A percentile compares a stretch with the other conserved stretches of the same genome.
phyloP scores from a whole-genome alignment of 169 alveolate genomes.

The Condylostoma magnum region DNA sequence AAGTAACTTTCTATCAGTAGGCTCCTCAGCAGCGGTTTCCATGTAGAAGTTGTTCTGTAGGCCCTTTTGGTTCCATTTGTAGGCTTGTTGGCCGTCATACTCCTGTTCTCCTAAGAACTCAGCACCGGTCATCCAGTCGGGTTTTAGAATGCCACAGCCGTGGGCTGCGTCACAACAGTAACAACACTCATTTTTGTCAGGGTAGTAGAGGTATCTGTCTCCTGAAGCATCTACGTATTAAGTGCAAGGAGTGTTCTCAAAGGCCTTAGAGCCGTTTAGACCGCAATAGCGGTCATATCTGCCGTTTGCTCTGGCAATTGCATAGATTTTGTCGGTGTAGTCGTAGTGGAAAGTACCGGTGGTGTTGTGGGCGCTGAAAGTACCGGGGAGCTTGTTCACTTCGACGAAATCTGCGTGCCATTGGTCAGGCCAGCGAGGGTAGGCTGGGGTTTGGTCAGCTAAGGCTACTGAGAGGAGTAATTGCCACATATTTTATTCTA shows the following conservation, averaged over 20 bases:
- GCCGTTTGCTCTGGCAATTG: constrained; percentile 49
- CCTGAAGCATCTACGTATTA: constrained; percentile 42
- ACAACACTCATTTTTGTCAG: constrained; percentile 44
- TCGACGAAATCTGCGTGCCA: no score
- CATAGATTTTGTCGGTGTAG: constrained; percentile 22
- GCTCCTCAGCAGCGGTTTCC: constrained; percentile 40
- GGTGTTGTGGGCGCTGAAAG: constrained; percentile 8
- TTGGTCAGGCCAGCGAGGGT: no score
- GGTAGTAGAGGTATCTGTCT: constrained; percentile 48
- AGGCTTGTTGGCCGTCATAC: constrained; percentile 27
- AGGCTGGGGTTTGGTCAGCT: no score
- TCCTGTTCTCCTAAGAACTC: constrained; percentile 23
- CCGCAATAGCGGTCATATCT: constrained; percentile 53
- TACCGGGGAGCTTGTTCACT: no score
- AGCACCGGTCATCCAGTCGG: constrained; percentile 41
- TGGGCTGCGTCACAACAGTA: constrained; percentile 45
- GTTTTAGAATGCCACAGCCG: constrained; percentile 51
- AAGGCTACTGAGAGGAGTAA: no score
- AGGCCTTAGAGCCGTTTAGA: constrained; percentile 31
- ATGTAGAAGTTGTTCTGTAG: constrained; percentile 41
- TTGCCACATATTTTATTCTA: no score
- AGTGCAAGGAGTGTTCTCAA: constrained; percentile 40
- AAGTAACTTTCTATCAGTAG: constrained; percentile 34
- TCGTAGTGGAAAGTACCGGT: constrained; percentile 42
- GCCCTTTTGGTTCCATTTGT: constrained; percentile 44